Evolutionary conservation across 2,329 filamentous ascomycete genomes (phyloP), one percentile per base, ranked within the genome.

Genomic region (Sclerotinia nivalis): DNA sequence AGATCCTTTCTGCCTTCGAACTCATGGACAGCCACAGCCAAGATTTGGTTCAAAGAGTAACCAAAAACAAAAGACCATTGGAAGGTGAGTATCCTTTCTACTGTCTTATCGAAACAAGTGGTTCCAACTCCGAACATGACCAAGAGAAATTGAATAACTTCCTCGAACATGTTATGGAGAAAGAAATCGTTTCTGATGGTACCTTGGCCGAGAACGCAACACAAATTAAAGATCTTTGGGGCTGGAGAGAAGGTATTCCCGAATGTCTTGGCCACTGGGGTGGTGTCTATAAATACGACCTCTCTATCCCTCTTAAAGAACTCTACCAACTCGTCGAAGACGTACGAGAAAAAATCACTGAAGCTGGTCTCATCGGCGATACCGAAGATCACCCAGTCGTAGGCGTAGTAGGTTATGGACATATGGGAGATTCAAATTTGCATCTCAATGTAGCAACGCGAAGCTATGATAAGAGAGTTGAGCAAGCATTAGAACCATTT

Each of bases 231-330:
- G 85, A 90, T 4, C 86, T 99, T 66, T 99, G 96, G 96, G 86
- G 88, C 71, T 98, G 94, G 89, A 89, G 96, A 73, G 96, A 99
- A 83, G 93, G 93, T 75, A 93, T 99, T 75, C 90, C 94, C 0
- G 96, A 99, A 82, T 89, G 90, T 59, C 84, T 96, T 37, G 92
- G 92, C 72, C 93, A 97, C 80, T 93, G 91, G 82, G 96, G 96
- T 70, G 96, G 94, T 58, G 94, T 96, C 12, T 99, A 99, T 87
- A 99, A 99, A 83, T 99, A 99, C 80, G 96, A 99, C 78, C 86
- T 99, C 45, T 98, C 96, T 9, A 97, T 99, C 74, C 96, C 96
- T 1, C 86, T 99, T 40, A 82, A 87, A 18, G 90, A 97, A 74
- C 88, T 99, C 77, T 99, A 99, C 82, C 84, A 87, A 75, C 85